A percentile compares a stretch with the other conserved stretches of the same genome.
These are phyloP conservation scores for Fusarium verrucosum DNA, from an alignment of 2,329 filamentous ascomycete species.

Conservation along the genomic window DNA sequence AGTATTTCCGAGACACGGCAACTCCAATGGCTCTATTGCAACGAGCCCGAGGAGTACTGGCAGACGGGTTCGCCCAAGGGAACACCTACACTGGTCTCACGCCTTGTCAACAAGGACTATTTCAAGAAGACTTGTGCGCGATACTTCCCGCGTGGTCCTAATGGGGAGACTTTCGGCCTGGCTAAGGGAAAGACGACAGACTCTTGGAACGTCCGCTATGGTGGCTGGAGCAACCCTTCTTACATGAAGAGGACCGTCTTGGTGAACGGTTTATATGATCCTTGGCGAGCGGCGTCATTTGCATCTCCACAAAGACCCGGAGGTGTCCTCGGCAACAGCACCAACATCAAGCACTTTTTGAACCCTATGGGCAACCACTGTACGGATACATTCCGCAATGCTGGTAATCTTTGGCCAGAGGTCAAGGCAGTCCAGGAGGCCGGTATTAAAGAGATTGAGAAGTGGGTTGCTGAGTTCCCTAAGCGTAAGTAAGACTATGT, in stretches of 20 bases:
- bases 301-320: constrained; percentile 3
- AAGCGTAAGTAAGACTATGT: background rate
- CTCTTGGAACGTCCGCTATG: background rate
- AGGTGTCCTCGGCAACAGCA: constrained; percentile 2
- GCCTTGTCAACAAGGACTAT: constrained; percentile 1
- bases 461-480: background rate
- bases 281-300: background rate
- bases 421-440: constrained; percentile 8
- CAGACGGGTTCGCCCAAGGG: constrained; percentile 1
- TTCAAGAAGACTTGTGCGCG: constrained; percentile 2
- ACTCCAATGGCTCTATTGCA: background rate
- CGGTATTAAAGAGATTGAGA: background rate
- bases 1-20: background rate
- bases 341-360: background rate
- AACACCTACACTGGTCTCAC: background rate
- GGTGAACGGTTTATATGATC: background rate
- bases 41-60: constrained; percentile 4
- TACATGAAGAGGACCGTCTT: constrained; percentile 1
- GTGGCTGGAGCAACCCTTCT: constrained; percentile 5
- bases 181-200: background rate
- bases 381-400: background rate
- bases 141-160: background rate
- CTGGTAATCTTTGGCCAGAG: constrained; percentile 2
- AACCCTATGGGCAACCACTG: constrained; percentile 1
- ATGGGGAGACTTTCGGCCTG: background rate